Evolutionary conservation across 208 protist species (phyloP).

Genomic region (Wallacemonas sp.): DNA sequence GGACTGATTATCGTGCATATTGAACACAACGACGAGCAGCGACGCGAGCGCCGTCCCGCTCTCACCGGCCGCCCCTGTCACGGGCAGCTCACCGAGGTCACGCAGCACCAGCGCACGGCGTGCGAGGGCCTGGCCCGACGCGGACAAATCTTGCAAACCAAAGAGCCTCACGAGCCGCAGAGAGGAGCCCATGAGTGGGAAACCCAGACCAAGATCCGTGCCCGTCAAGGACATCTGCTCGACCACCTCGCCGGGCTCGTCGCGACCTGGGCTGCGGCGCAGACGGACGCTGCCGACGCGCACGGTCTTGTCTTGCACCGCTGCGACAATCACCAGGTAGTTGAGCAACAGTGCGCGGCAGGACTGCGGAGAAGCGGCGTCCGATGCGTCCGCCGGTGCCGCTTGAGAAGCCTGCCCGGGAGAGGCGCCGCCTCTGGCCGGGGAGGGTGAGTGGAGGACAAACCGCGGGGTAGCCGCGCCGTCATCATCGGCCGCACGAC

Average conservation of each 20-base stretch:
- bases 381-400: too few species aligned
- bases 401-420: too few species aligned
- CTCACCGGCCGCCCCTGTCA: too few species aligned
- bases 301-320: slow-evolving; percentile 80
- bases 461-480: not conserved
- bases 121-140: slow-evolving; percentile 15
- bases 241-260: slow-evolving; percentile 15
- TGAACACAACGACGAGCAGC: slow-evolving; percentile 58
- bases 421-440: not conserved
- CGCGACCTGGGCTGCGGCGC: slow-evolving; percentile 2
- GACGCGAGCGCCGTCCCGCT: slow-evolving; percentile 30
- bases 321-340: slow-evolving; percentile 57
- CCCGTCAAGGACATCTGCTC: slow-evolving; percentile 39
- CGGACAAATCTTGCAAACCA: slow-evolving; percentile 50
- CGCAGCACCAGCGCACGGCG: slow-evolving; percentile 20
- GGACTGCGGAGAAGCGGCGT: too few species aligned
- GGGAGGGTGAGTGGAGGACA: slow-evolving; percentile 2
- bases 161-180: slow-evolving; percentile 80
- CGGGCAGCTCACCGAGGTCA: slow-evolving; percentile 19
- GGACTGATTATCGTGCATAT: slow-evolving; percentile 43
- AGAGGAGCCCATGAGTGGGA: slow-evolving; percentile 73
- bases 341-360: slow-evolving; percentile 37
- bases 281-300: slow-evolving; percentile 54
- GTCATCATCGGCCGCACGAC: not conserved
- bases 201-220: slow-evolving; percentile 46